Conservation (phyloP, 2,329 filamentous ascomycete genomes). For the Cladosporium phlei region DNA sequence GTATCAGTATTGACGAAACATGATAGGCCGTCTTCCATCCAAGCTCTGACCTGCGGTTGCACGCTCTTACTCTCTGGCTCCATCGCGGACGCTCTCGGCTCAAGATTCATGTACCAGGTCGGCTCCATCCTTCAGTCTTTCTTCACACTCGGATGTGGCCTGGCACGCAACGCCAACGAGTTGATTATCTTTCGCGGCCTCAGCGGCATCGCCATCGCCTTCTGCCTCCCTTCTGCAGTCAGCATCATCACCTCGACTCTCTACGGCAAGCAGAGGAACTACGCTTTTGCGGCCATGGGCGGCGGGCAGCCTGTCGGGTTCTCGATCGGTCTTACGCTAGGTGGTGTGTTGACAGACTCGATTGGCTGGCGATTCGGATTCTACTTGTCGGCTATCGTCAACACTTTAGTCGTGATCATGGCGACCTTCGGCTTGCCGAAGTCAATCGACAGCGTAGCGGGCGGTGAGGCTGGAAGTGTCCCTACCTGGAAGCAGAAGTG, state of each 20-base stretch:
- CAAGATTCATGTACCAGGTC: constrained; percentile 42
- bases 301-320: constrained; percentile 50
- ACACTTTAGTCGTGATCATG: constrained; percentile 36
- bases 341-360: constrained; percentile 45
- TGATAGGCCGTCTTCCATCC: constrained; percentile 28
- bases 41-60: constrained; percentile 43
- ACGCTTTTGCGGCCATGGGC: constrained; percentile 50
- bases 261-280: constrained; percentile 45
- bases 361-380: constrained; percentile 52
- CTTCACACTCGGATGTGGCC: constrained; percentile 44
- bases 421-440: constrained; percentile 37
- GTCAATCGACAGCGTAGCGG: constrained; percentile 7
- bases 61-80: constrained; percentile 49
- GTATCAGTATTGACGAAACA: not conserved
- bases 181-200: constrained; percentile 26
- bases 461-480: constrained; percentile 3
- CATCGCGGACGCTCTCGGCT: constrained; percentile 49
- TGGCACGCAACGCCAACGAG: constrained; percentile 32
- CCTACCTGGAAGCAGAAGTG: constrained; percentile 24
- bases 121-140: constrained; percentile 43
- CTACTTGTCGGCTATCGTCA: constrained; percentile 44
- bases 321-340: constrained; percentile 47
- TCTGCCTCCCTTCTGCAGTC: constrained; percentile 43
- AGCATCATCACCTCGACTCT: constrained; percentile 46
- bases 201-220: constrained; percentile 27